phyloP scores from a whole-genome alignment of 1,139 yeast species.

The Geotrichum aggregatum region DNA sequence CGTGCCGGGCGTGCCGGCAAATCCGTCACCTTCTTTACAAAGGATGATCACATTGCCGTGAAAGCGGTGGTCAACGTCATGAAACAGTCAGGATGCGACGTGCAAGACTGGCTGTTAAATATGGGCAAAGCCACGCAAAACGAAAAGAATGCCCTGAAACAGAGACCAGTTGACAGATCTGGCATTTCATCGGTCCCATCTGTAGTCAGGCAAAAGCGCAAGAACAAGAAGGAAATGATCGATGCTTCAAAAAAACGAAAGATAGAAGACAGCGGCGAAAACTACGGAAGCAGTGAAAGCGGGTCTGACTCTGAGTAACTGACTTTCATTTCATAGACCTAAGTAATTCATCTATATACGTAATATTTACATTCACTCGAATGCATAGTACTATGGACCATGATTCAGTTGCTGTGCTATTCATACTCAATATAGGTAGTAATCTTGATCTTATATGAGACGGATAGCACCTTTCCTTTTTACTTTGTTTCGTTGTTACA shows the following conservation, averaged over 20 bases:
- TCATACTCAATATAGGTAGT: too few relatives aligned
- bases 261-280: slow-evolving; percentile 23
- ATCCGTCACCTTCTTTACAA: slow-evolving; percentile 90
- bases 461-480: too few relatives aligned
- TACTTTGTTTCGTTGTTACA: slow-evolving; percentile 2
- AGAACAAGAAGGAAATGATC: slow-evolving; percentile 65
- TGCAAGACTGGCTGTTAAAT: slow-evolving; percentile 76
- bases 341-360: too few relatives aligned
- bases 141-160: slow-evolving; percentile 62
- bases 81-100: slow-evolving; percentile 82
- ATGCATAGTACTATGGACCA: too few relatives aligned
- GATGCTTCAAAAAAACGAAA: slow-evolving; percentile 70
- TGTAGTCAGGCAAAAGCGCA: slow-evolving; percentile 60
- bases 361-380: too few relatives aligned
- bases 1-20: slow-evolving; percentile 94
- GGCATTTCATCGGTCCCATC: slow-evolving; percentile 85
- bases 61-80: slow-evolving; percentile 88
- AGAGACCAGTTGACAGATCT: slow-evolving; percentile 58
- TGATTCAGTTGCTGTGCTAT: too few relatives aligned
- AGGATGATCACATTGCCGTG: slow-evolving; percentile 72
- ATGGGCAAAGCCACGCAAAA: slow-evolving; percentile 64
- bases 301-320: too few relatives aligned
- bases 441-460: too few relatives aligned
- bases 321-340: too few relatives aligned
- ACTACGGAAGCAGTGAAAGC: not conserved